Evolutionary conservation across 202 grass and related monocot species (phyloP).

Genomic region (Elaeis oleifera): DNA sequence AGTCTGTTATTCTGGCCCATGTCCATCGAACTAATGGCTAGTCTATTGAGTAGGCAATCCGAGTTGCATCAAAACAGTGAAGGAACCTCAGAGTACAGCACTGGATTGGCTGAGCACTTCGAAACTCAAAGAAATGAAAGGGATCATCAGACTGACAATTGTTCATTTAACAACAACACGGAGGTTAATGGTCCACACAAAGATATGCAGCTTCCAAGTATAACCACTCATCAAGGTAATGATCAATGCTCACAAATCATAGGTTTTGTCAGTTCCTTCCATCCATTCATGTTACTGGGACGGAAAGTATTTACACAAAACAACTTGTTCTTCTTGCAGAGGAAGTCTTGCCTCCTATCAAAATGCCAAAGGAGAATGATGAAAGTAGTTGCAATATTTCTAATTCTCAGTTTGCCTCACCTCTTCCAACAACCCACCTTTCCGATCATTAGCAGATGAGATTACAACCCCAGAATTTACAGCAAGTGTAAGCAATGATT

Average conservation of each 20-base stretch:
- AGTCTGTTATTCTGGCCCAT: slow-evolving; percentile 17
- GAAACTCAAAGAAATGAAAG: slow-evolving; percentile 25
- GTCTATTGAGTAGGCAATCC: slow-evolving; percentile 28
- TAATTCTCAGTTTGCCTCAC: slow-evolving; percentile 51
- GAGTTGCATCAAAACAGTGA: slow-evolving; percentile 21
- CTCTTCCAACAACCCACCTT: slow-evolving; percentile 56
- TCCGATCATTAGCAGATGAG: slow-evolving; percentile 43
- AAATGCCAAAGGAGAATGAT: slow-evolving; percentile 27
- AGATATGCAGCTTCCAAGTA: slow-evolving; percentile 25
- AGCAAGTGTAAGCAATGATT: slow-evolving; percentile 64
- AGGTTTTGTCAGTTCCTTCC: not conserved
- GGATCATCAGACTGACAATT: slow-evolving; percentile 26
- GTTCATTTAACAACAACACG: slow-evolving; percentile 14
- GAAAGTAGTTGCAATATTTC: slow-evolving; percentile 14
- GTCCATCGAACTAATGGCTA: slow-evolving; percentile 18
- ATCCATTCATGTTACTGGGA: not conserved
- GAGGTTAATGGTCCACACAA: slow-evolving; percentile 20
- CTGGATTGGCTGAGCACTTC: slow-evolving; percentile 4
- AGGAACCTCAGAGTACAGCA: slow-evolving; percentile 12
- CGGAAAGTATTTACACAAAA: too few species aligned
- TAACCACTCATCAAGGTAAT: slow-evolving; percentile 41
- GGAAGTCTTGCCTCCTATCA: slow-evolving; percentile 27
- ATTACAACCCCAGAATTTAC: slow-evolving; percentile 82
- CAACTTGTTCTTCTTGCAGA: slow-evolving; percentile 15
- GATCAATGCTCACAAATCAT: slow-evolving; percentile 6